Base-by-base conservation (phyloP, 352 stramenopile genomes). In the Globisporangium lucens region DNA sequence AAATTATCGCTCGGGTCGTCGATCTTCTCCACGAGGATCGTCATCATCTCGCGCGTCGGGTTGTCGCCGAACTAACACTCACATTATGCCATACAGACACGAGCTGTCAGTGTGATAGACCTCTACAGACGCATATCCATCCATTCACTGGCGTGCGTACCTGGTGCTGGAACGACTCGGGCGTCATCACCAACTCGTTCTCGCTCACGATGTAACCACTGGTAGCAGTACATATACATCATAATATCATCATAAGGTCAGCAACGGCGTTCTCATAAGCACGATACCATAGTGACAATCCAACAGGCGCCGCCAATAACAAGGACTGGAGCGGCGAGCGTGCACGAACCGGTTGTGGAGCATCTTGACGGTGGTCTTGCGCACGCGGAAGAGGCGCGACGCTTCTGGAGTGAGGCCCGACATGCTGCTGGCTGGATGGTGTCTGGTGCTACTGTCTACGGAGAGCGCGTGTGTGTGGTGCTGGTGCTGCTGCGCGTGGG, bases 191-290 rank as follows among this genome's bases (percentile, higher is more conserved):
- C 61, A 98, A 80, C 76, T 99, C 92, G 62, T 98, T 95, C 64
- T 98, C 89, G 70, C 89, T 95, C 66, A 99, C 96, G 78, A 99
- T 98, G 82, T 99, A 99, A 27, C 95, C 95, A 43, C 97, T 97
- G 87, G n/a, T 8, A 62, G 27, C 22, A 30, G 10, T 2, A n/a
- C 17, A 73, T 33, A 43, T 4, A 33, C 49, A 17, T 22, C 43
- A 22, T 15, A 17, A 22, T 22, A 7, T 9, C 20, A 22, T 22
- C 5, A 24, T 60, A 46, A 60, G 8, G 9, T 46, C 17, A 43
- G 17, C 55, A 46, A 41, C 15, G 4, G 4, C n/a, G 47, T 29
- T 55, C 47, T 24, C 10, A 29, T 12, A 13, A 27, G 2, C 17
- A 17, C 6, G 2, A 53, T 55, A 0, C 20, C n/a, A 55, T 55